Evolutionary conservation across 2,329 filamentous ascomycete genomes (phyloP).

Genomic region (Aspergillus pseudoglaucus): DNA sequence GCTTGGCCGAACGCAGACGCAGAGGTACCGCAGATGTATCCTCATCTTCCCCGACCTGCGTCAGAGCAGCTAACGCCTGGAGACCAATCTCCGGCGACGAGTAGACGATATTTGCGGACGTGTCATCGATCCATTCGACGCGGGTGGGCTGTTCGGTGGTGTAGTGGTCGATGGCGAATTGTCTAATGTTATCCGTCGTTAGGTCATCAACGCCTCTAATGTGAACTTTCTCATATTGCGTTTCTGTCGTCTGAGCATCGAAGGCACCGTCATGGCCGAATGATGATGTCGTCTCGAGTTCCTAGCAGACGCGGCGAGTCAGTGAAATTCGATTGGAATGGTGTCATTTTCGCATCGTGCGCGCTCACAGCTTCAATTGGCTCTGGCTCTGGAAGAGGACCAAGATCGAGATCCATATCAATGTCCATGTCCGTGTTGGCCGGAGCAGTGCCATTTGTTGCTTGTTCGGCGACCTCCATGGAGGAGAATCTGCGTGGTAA

Average conservation of each 20-base stretch:
- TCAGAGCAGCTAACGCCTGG: constrained; percentile 48
- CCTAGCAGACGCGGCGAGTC: constrained; percentile 11
- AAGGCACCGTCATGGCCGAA: constrained; percentile 13
- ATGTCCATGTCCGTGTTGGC: constrained; percentile 56
- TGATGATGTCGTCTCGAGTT: constrained; percentile 12
- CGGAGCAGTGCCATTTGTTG: background rate
- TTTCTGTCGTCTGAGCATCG: constrained; percentile 28
- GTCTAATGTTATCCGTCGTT: constrained; percentile 70
- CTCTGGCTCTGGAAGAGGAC: constrained; percentile 41
- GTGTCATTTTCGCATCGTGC: background rate
- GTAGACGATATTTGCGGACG: constrained; percentile 81
- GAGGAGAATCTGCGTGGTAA: background rate
- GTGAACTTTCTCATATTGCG: constrained; percentile 61
- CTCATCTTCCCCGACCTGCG: constrained; percentile 30
- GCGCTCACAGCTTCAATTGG: constrained; percentile 26
- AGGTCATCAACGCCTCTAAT: constrained; percentile 76
- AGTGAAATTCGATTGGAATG: constrained; percentile 3
- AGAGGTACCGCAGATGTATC: constrained; percentile 48
- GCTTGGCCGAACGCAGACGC: constrained; percentile 64
- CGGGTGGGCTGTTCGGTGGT: constrained; percentile 49
- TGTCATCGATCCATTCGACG: constrained; percentile 94
- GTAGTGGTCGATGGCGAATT: constrained; percentile 66
- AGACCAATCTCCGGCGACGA: constrained; percentile 48
- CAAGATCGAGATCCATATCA: constrained; percentile 62
- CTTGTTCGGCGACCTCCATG: constrained; percentile 6